A percentile compares a stretch with the other conserved stretches of the same genome.
These are phyloP conservation scores for Pseudogymnoascus sp. DNA, from an alignment of 2,329 filamentous ascomycete species.

Conservation along the genomic window DNA sequence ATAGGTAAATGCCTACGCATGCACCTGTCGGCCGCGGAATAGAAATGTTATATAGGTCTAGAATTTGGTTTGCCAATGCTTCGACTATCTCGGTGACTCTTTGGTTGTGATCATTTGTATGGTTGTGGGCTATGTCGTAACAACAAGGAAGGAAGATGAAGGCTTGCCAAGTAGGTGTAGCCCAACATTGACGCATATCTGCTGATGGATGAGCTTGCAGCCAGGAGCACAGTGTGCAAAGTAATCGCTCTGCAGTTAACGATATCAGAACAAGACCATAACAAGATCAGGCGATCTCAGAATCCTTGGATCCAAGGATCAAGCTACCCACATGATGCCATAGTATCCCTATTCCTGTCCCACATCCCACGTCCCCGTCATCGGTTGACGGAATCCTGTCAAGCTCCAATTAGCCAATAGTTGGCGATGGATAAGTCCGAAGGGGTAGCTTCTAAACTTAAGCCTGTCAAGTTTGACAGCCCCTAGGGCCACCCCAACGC, in stretches of 20 bases:
- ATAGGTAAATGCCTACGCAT: not conserved
- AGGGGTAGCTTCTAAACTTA: not conserved
- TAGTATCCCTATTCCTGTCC: not conserved
- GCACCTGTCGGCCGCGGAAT: not conserved
- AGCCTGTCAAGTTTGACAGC: conserved; percentile 4
- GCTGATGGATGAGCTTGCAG: not conserved
- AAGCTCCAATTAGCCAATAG: not conserved
- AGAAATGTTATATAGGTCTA: conserved; percentile 9
- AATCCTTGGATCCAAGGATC: not conserved
- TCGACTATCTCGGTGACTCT: not conserved
- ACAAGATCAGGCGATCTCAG: not conserved
- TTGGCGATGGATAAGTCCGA: not conserved
- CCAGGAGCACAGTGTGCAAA: not conserved
- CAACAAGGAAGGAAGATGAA: not conserved
- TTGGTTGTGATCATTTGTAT: not conserved
- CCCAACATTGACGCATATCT: not conserved
- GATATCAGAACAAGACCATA: not conserved
- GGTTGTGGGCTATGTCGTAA: not conserved
- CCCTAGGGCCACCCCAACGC: not conserved
- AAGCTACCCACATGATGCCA: not conserved
- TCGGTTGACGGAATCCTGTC: not conserved
- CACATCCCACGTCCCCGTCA: not conserved
- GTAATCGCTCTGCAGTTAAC: not conserved
- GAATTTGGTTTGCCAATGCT: conserved; percentile 8
- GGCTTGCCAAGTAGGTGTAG: conserved; percentile 1